phyloP scores from a whole-genome alignment of 2,329 filamentous ascomycete species.

The Colletotrichum lupini region DNA sequence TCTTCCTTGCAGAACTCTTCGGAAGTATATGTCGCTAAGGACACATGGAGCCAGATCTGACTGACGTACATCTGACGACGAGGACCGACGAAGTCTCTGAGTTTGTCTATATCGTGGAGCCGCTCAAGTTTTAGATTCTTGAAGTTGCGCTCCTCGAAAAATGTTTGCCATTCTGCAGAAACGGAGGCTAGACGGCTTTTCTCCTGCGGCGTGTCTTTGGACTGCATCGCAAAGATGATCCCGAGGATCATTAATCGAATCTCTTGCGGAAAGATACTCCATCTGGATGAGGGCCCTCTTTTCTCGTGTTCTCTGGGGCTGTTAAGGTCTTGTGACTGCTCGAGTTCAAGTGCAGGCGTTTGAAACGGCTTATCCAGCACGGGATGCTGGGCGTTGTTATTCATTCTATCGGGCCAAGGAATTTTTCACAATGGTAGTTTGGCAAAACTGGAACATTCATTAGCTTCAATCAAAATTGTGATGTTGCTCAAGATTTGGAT shows the following conservation, averaged over 20 bases:
- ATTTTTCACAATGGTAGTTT: neutral
- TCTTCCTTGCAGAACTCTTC: neutral
- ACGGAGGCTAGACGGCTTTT: neutral
- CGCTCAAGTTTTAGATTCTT: neutral
- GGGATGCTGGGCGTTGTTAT: neutral
- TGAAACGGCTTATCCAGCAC: neutral
- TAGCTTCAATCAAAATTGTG: no score
- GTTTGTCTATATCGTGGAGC: neutral
- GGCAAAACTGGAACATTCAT: no score
- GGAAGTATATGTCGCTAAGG: neutral
- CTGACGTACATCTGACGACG: neutral
- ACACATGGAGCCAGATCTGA: neutral
- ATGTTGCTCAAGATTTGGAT: no score
- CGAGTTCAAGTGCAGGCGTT: neutral
- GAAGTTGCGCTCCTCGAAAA: slow-evolving; percentile 1
- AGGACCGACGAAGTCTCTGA: neutral
- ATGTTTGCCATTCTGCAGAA: neutral
- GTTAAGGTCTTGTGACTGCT: neutral
- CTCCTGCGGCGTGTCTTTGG: neutral
- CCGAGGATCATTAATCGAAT: neutral
- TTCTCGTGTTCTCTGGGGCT: neutral
- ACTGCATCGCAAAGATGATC: neutral
- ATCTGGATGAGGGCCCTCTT: neutral
- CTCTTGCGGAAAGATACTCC: neutral
- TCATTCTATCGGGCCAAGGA: neutral